Evolutionary conservation across 2,329 filamentous ascomycete genomes (phyloP).

Genomic region (Hymenoscyphus scutula): DNA sequence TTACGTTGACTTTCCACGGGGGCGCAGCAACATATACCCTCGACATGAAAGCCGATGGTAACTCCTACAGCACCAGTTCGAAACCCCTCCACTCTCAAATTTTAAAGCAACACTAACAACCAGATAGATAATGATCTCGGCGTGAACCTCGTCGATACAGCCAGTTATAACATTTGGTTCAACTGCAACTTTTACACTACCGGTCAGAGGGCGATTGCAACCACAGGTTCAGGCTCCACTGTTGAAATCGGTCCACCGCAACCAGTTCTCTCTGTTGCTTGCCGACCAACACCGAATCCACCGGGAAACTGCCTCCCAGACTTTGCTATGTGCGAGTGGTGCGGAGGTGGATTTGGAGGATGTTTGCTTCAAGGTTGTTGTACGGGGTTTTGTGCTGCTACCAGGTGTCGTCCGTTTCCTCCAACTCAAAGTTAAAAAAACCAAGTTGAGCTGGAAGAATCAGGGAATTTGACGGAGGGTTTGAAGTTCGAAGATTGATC

Average conservation of each 20-base stretch:
- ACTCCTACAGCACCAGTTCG: conserved; percentile 40
- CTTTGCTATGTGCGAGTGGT: conserved; percentile 35
- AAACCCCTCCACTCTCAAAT: background rate
- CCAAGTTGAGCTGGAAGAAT: too few species aligned
- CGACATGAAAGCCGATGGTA: conserved; percentile 44
- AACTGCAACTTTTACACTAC: conserved; percentile 46
- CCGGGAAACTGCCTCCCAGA: conserved; percentile 43
- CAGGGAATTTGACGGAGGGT: too few species aligned
- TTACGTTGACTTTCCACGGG: conserved; percentile 43
- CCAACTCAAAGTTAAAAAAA: background rate
- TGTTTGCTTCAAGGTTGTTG: conserved; percentile 21
- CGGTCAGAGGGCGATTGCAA: conserved; percentile 5
- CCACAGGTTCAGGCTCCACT: background rate
- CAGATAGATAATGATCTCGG: conserved; percentile 40
- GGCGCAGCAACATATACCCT: conserved; percentile 44
- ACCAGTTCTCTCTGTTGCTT: conserved; percentile 42
- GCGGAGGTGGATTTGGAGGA: conserved; percentile 15
- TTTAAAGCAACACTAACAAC: background rate
- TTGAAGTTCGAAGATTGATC: too few species aligned
- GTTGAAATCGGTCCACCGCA: conserved; percentile 46
- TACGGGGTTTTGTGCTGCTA: conserved; percentile 30
- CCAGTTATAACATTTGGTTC: conserved; percentile 43
- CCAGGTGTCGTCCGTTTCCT: conserved; percentile 19
- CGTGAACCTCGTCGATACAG: conserved; percentile 42
- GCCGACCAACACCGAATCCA: conserved; percentile 34